Conservation (phyloP, 148 eudicot species). For the Chenopodium formosanum region DNA sequence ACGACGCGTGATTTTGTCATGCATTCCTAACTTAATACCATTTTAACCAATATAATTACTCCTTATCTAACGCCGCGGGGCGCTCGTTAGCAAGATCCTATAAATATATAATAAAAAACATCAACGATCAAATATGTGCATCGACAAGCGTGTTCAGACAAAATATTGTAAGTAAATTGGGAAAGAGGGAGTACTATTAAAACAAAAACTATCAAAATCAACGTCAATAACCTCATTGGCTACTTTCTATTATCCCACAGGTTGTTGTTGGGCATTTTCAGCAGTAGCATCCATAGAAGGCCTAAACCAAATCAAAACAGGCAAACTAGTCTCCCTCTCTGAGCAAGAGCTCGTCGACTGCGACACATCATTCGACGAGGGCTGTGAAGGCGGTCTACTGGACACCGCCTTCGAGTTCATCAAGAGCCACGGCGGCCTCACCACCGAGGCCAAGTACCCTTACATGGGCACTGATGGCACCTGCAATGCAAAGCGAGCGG, state of each 20-base stretch:
- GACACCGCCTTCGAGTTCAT: conserved; percentile 41
- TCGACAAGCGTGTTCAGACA: too few species aligned
- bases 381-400: conserved; percentile 44
- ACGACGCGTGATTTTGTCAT: too few species aligned
- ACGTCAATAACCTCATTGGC: too few species aligned
- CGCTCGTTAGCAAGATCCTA: too few species aligned
- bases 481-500: conserved; percentile 29
- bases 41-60: too few species aligned
- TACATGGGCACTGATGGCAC: conserved; percentile 35
- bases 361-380: conserved; percentile 32
- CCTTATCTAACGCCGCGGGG: too few species aligned
- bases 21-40: too few species aligned
- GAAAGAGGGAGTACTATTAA: too few species aligned
- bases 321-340: conserved; percentile 44
- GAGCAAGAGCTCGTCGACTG: conserved; percentile 62
- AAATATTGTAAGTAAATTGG: too few species aligned
- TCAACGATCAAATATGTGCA: too few species aligned
- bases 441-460: conserved; percentile 52
- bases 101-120: too few species aligned
- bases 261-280: conserved; percentile 57
- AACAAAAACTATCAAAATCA: too few species aligned
- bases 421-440: conserved; percentile 35
- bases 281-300: conserved; percentile 48
- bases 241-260: conserved; percentile 4
- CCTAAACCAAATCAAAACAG: conserved; percentile 33